Evolutionary conservation across 2,329 filamentous ascomycete genomes (phyloP), one percentile per base, ranked within the genome.

Genomic region (Westerdykella aurantiaca): DNA sequence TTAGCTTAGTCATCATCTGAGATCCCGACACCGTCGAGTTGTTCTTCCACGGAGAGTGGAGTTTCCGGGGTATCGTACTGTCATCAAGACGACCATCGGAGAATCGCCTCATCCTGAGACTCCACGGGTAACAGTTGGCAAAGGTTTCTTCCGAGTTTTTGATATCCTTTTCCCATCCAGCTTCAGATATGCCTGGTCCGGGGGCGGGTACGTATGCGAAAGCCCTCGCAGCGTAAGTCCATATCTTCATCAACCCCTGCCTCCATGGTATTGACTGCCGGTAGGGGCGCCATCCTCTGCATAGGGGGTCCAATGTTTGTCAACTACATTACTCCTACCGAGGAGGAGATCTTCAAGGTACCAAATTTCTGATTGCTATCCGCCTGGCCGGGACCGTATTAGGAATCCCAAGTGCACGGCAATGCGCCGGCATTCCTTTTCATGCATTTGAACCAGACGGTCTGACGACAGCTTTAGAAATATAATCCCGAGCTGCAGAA

Each of bases 401-500:
- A n/a, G 33, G 34, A 31, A 18, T 42, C 31, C 25, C 17, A 25
- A 42, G 52, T 55, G 54, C 50, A 41, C 54, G 51, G 41, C 39
- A 9, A 12, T 12, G 41, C 44, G 40, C 40, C 31, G 22, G 29
- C 40, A 34, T 23, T 31, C n/a, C 12, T 34, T 12, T 38, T 39
- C 38, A 41, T 42, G 34, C 39, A 34, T 25, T 35, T 13, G 34
- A 43, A 31, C 35, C 5, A 14, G 3, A 34, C 21, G 6, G 7
- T 5, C 46, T 53, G 11, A 51, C 17, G 39, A 13, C 23, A 29
- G 33, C 35, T 23, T 35, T 52, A 88, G 72, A 82, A 78, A 69
- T 97, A 97, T 73, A 97, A 91, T 68, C 91, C 91, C 0, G 93
- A 97, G 29, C 78, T 98, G n/a, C 86, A 93, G 64, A 86, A 87